phyloP scores from a whole-genome alignment of 2,329 filamentous ascomycete species.

The Esteya vermicola region DNA sequence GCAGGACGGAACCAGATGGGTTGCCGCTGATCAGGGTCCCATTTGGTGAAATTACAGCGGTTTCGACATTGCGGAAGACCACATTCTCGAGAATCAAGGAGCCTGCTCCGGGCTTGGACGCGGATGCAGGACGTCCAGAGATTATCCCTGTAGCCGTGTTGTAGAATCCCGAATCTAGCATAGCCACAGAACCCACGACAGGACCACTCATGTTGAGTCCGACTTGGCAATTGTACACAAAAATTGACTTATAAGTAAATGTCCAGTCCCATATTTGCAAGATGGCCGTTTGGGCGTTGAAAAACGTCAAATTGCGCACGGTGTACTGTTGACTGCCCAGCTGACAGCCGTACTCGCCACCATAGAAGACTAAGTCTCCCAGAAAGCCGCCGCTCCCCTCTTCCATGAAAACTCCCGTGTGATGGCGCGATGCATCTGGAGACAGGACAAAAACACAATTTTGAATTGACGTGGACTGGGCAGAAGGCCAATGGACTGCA shows the following conservation, averaged over 20 bases:
- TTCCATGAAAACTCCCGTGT: constrained; percentile 47
- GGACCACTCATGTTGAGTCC: constrained; percentile 57
- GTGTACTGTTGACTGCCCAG: constrained; percentile 59
- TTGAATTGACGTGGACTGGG: constrained; percentile 46
- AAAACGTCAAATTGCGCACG: constrained; percentile 53
- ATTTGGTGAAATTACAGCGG: constrained; percentile 27
- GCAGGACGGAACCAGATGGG: constrained; percentile 27
- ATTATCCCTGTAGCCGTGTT: constrained; percentile 62
- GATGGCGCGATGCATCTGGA: constrained; percentile 27
- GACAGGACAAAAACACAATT: constrained; percentile 43
- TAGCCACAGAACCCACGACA: constrained; percentile 58
- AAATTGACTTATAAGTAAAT: constrained; percentile 56
- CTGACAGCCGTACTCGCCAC: constrained; percentile 44
- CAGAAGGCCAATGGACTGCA: constrained; percentile 50
- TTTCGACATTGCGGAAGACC: constrained; percentile 23
- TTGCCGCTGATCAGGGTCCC: constrained; percentile 39
- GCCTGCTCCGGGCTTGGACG: constrained; percentile 21
- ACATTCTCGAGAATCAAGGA: constrained; percentile 36
- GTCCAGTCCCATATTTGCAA: constrained; percentile 65
- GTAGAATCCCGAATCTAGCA: constrained; percentile 59
- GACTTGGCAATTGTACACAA: constrained; percentile 47
- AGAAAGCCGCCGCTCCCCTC: constrained; percentile 53
- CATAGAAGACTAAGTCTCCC: constrained; percentile 56
- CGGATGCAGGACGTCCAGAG: constrained; percentile 33
- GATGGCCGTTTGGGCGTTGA: constrained; percentile 49